Evolutionary conservation across 345 rosid genomes (phyloP).

Genomic region (Corchorus olitorius): DNA sequence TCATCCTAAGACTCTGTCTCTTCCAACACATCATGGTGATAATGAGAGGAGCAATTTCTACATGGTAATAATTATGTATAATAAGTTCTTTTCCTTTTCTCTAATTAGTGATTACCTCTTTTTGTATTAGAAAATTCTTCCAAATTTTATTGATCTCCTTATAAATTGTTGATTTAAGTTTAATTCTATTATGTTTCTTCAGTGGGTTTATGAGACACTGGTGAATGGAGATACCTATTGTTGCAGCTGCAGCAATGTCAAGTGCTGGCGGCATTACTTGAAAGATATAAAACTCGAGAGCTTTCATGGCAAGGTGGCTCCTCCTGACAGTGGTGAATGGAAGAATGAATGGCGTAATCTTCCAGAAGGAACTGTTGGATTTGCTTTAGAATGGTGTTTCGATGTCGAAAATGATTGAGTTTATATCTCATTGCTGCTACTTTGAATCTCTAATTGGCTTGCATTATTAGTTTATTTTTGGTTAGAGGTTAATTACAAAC

Average conservation of each 20-base stretch:
- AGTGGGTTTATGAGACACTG: background rate
- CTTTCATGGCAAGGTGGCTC: background rate
- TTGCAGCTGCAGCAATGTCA: background rate
- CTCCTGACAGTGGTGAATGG: background rate
- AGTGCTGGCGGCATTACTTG: slow-evolving; percentile 2
- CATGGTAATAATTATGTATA: background rate
- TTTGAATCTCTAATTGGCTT: too few species aligned
- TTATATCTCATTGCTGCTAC: too few species aligned
- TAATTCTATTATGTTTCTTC: background rate
- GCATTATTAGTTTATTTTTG: too few species aligned
- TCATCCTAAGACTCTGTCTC: background rate
- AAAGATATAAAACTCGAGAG: background rate
- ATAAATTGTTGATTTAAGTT: background rate
- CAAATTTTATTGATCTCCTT: background rate
- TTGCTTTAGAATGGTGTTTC: background rate
- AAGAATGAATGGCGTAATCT: background rate
- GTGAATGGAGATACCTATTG: background rate
- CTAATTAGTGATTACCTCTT: too few species aligned
- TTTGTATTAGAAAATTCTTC: background rate
- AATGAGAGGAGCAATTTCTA: background rate
- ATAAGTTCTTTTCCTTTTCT: background rate
- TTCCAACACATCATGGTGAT: background rate
- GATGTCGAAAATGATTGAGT: background rate
- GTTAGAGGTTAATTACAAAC: too few species aligned
- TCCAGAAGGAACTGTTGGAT: background rate